Evolutionary conservation across 202 grass and related monocot genomes (phyloP).

Genomic region (Panicum hallii): DNA sequence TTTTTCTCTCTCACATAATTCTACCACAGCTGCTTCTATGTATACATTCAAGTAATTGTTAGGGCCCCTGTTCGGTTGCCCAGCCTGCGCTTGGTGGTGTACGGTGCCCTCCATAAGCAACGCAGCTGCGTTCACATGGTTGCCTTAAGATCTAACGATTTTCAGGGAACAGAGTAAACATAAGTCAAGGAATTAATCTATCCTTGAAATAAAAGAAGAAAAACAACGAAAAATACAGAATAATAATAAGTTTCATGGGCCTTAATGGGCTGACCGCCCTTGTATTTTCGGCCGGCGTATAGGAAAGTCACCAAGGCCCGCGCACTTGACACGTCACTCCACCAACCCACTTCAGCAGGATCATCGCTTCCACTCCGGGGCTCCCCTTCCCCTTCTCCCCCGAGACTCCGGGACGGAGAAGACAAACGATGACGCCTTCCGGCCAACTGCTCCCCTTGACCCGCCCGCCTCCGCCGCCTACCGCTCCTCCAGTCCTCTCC

Average conservation of each 20-base stretch:
- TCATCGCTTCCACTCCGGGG: slow-evolving; percentile 35
- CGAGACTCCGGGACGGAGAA: slow-evolving; percentile 24
- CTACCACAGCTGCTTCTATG: too few relatives aligned
- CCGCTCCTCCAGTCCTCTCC: slow-evolving; percentile 33
- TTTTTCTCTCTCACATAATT: too few relatives aligned
- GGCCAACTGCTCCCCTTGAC: slow-evolving; percentile 58
- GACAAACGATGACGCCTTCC: slow-evolving; percentile 51
- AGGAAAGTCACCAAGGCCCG: slow-evolving; percentile 2
- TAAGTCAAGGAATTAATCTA: too few relatives aligned
- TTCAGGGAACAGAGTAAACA: too few relatives aligned
- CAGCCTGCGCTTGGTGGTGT: too few relatives aligned
- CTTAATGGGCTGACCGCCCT: not conserved
- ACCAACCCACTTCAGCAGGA: slow-evolving; percentile 42
- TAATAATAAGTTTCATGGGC: not conserved
- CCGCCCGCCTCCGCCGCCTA: slow-evolving; percentile 30
- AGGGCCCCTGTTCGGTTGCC: too few relatives aligned
- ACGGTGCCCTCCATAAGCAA: too few relatives aligned
- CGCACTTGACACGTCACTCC: slow-evolving; percentile 41
- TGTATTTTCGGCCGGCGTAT: not conserved
- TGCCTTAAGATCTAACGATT: too few relatives aligned
- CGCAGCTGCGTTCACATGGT: too few relatives aligned
- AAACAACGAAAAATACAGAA: not conserved
- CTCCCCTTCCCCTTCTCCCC: not conserved
- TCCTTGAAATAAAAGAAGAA: too few relatives aligned
- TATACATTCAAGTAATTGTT: too few relatives aligned